Conservation (phyloP, 2,329 filamentous ascomycete genomes). For the Sclerotinia minor region DNA sequence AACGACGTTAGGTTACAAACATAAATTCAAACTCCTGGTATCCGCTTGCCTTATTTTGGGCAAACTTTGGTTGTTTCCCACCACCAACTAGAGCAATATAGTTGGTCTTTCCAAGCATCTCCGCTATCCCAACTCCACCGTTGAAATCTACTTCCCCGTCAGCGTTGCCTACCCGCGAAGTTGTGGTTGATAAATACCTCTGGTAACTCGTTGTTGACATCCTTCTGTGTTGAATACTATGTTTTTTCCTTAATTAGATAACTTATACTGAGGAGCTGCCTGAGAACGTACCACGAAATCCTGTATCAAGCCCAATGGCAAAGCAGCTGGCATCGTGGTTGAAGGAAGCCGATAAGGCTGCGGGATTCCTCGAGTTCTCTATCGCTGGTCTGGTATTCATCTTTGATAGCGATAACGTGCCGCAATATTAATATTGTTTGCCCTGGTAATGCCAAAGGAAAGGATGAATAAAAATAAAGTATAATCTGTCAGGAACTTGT, state of each 20-base stretch:
- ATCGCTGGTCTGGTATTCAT: slow-evolving; percentile 93
- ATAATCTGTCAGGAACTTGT: neutral
- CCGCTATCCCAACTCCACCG: slow-evolving; percentile 76
- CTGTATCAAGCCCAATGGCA: slow-evolving; percentile 80
- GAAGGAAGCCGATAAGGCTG: slow-evolving; percentile 80
- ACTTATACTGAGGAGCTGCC: neutral
- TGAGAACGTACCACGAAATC: slow-evolving; percentile 70
- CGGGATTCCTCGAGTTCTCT: slow-evolving; percentile 70
- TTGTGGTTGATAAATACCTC: slow-evolving; percentile 46
- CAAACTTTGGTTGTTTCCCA: slow-evolving; percentile 79
- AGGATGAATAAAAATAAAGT: neutral
- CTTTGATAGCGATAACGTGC: slow-evolving; percentile 33
- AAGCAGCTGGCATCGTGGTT: slow-evolving; percentile 85
- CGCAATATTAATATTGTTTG: slow-evolving; percentile 2
- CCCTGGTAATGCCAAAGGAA: neutral
- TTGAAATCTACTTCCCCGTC: slow-evolving; percentile 62
- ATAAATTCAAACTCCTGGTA: neutral
- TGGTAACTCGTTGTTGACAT: slow-evolving; percentile 66
- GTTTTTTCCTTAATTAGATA: slow-evolving; percentile 27
- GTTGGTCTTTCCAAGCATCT: slow-evolving; percentile 85
- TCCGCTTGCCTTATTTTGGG: slow-evolving; percentile 71
- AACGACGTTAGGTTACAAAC: neutral
- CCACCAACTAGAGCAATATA: slow-evolving; percentile 89
- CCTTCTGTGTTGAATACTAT: slow-evolving; percentile 72
- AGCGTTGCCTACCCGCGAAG: slow-evolving; percentile 24